These are phyloP conservation scores for Xylaria sp. DNA, from an alignment of 2,329 filamentous ascomycete genomes.

Conservation along the genomic window DNA sequence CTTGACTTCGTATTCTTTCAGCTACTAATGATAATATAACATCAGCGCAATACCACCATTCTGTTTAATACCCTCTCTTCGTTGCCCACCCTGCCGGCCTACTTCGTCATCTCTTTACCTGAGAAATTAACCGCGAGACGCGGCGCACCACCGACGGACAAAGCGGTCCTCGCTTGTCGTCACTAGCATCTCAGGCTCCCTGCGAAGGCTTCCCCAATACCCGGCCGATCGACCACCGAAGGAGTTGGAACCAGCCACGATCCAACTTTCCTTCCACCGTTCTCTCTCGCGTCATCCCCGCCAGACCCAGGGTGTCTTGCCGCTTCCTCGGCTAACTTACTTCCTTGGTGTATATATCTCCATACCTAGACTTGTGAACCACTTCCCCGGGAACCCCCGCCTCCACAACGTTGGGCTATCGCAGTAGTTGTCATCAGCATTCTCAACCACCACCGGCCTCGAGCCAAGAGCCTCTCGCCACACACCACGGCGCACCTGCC, in stretches of 20 bases:
- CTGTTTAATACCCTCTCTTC: no score
- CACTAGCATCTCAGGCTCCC: no score
- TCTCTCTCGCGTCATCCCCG: neutral
- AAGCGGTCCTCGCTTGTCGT: no score
- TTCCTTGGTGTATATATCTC: neutral
- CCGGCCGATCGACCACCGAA: constrained; percentile 19
- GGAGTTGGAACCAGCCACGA: constrained; percentile 4
- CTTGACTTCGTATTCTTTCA: neutral
- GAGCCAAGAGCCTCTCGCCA: constrained; percentile 4
- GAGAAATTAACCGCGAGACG: no score
- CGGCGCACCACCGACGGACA: no score
- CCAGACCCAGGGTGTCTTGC: neutral
- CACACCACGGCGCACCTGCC: neutral
- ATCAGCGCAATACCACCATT: no score
- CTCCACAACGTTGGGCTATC: neutral
- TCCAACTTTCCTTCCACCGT: neutral
- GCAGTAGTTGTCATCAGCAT: neutral
- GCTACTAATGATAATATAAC: no score
- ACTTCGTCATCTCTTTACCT: no score
- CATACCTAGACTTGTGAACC: neutral
- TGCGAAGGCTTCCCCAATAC: no score
- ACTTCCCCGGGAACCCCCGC: neutral
- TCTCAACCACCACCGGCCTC: neutral
- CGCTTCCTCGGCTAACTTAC: neutral
- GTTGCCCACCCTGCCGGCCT: no score